phyloP scores from a whole-genome alignment of 768 basidiomycete species.

The Amanita molliuscula region DNA sequence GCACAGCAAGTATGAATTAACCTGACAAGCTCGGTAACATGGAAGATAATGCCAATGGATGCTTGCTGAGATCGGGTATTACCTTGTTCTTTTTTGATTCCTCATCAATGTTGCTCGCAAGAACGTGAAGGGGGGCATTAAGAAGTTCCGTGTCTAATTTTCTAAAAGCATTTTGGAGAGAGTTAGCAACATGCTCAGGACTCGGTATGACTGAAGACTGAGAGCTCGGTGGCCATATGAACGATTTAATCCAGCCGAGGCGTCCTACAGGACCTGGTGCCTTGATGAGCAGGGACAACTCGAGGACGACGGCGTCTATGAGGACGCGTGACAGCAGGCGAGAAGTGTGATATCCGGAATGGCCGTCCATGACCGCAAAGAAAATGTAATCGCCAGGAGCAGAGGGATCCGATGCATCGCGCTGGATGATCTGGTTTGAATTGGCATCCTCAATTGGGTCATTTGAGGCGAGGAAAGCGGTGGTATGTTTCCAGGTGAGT shows the following conservation, averaged over 20 bases:
- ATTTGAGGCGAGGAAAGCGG: slow-evolving; percentile 75
- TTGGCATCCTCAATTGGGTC: slow-evolving; percentile 88
- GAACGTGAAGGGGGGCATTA: slow-evolving; percentile 63
- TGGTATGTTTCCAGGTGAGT: slow-evolving; percentile 65
- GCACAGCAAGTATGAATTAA: slow-evolving; percentile 15
- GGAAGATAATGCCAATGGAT: slow-evolving; percentile 59
- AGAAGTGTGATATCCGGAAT: slow-evolving; percentile 78
- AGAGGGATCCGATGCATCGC: slow-evolving; percentile 49
- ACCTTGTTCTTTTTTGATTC: slow-evolving; percentile 38
- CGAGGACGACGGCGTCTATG: slow-evolving; percentile 73
- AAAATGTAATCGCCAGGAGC: slow-evolving; percentile 68
- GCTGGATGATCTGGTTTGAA: slow-evolving; percentile 55
- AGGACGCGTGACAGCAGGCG: slow-evolving; percentile 73
- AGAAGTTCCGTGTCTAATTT: slow-evolving; percentile 82
- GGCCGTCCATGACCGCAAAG: slow-evolving; percentile 88
- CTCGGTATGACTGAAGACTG: slow-evolving; percentile 23
- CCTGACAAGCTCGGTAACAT: slow-evolving; percentile 81
- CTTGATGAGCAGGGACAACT: slow-evolving; percentile 49
- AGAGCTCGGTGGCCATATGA: slow-evolving; percentile 24
- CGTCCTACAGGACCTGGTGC: slow-evolving; percentile 19
- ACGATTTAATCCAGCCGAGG: slow-evolving; percentile 28
- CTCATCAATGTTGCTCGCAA: slow-evolving; percentile 47
- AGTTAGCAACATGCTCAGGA: slow-evolving; percentile 45
- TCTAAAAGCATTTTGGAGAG: slow-evolving; percentile 69
- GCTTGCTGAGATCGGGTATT: slow-evolving; percentile 57